Evolutionary conservation across 768 basidiomycete species (phyloP), one percentile per base, ranked within the genome.

Genomic region (Tylopilus intermedius): DNA sequence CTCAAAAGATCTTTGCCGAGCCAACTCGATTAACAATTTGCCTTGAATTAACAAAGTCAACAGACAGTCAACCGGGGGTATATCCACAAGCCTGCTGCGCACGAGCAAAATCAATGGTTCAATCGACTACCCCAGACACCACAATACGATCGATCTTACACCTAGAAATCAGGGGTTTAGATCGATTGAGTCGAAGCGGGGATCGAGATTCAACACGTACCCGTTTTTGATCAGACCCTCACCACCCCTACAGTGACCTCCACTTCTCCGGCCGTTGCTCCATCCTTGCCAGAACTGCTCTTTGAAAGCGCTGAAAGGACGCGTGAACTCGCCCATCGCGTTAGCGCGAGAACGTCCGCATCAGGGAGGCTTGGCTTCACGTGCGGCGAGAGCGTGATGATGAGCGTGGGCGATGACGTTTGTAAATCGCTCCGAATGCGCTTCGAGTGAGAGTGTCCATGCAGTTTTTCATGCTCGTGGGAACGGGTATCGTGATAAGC

Each of bases 361-460:
- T 94, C 91, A 7, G 74, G 75, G 39, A 90, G 63, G 52, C 85
- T 83, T 35, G 74, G 67, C 35, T 74, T 70, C 13, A 95, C 87
- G 62, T 91, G 90, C 41, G 90, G 69, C 64, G 91, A 86, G 24
- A 94, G 73, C 29, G 92, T 90, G 29, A 90, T 82, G 13, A 95
- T 78, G 53, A 91, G 73, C n/a, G 67, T 60, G 21, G 76, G 71
- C 11, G 73, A 65, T 8, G 63, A 59, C 49, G 38, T 51, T 10
- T 22, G 44, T 3, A 39, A 32, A 39, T 21, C 24, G 24, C 15
- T 35, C 35, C 40, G 49, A 4, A 52, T 50, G 33, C 45, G 52
- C 8, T 39, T 48, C 14, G 54, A 47, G 33, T 55, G 51, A 22
- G 7, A 14, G 15, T 35, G 42, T 29, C 21, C 8, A 27, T 37